Evolutionary conservation across 805 yeast genomes (phyloP).

Genomic region (Crinitomyces ghanaensis): DNA sequence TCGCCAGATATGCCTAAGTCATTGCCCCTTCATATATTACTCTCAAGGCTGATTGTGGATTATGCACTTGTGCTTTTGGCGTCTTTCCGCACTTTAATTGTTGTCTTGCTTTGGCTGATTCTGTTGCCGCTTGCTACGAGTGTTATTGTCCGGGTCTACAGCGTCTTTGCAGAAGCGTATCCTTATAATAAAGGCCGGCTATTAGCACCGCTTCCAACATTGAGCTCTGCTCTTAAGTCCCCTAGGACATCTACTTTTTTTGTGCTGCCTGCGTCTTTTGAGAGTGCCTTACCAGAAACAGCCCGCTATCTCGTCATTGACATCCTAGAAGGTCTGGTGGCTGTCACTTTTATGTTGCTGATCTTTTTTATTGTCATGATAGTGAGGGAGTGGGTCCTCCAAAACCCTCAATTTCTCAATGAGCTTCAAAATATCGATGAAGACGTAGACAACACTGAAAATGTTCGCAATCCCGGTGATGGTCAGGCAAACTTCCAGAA

Average conservation of each 20-base stretch:
- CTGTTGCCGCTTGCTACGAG: constrained; percentile 19
- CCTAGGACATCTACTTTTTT: constrained; percentile 4
- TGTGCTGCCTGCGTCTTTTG: constrained; percentile 4
- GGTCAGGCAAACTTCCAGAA: not conserved
- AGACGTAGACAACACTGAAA: constrained; percentile 1
- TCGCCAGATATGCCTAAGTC: constrained; percentile 50
- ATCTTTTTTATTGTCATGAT: constrained; percentile 32
- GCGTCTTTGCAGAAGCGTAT: constrained; percentile 13
- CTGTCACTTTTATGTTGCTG: constrained; percentile 19
- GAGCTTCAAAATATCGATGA: constrained; percentile 7
- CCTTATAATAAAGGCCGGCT: constrained; percentile 9
- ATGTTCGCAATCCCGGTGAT: constrained; percentile 9
- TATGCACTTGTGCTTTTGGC: constrained; percentile 11
- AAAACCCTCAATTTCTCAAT: constrained; percentile 19
- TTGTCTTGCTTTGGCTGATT: constrained; percentile 18
- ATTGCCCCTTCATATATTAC: constrained; percentile 44
- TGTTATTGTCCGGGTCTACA: constrained; percentile 14
- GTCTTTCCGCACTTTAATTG: constrained; percentile 13
- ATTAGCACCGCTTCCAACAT: not conserved
- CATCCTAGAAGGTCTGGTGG: constrained; percentile 21
- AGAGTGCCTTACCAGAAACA: not conserved
- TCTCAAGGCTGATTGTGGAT: constrained; percentile 28
- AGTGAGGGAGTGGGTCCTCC: constrained; percentile 27
- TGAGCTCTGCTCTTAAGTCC: not conserved
- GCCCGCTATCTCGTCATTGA: constrained; percentile 1